Evolutionary conservation across 306 rosid genomes (phyloP), one percentile per base, ranked within the genome.

Genomic region (Citrullus mucosospermus): DNA sequence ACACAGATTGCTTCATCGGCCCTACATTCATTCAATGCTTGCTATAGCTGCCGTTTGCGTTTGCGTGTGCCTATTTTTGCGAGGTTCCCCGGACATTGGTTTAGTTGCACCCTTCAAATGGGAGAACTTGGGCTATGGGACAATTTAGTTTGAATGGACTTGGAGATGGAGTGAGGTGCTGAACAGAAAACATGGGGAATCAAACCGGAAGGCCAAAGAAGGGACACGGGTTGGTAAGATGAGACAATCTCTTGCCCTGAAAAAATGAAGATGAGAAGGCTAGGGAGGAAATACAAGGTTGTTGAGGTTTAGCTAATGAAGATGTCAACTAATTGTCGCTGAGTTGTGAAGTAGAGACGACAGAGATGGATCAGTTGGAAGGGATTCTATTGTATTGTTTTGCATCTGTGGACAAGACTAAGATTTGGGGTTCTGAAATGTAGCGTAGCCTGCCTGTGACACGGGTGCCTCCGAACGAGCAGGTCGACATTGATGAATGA

Each of bases 41-140:
- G 96, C 91, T 39, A 84, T 93, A 80, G 96, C 94, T 56, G 98
- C 98, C 9, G 98, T 93, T 32, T 93, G 97, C 67, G 97, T 90
- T 3, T 93, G 97, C 75, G 98, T 93, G n/a, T 91, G 96, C 84
- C 74, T 93, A 76, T 89, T 93, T 85, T 87, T 89, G 78, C 91
- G 96, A 34, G 93, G 97, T 30, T 80, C 83, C 69, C 96, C 98
- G 2, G 87, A 46, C 34, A 89, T 90, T 34, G 97, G 97, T 79
- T 87, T 86, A 18, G 93, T 83, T 76, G 84, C 88, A 25, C 97
- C 93, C 76, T 91, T 91, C 89, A 90, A 86, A 83, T 93, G 97
- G 97, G 97, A 93, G 82, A 88, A 85, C 74, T 83, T 93, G 88
- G 79, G 70, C 56, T 93, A 34, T 43, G 98, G 96, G 84, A 85